A percentile compares a stretch with the other conserved stretches of the same genome.
These are phyloP conservation scores for Sporothrix luriei DNA, from an alignment of 2,329 filamentous ascomycete genomes.

Conservation along the genomic window DNA sequence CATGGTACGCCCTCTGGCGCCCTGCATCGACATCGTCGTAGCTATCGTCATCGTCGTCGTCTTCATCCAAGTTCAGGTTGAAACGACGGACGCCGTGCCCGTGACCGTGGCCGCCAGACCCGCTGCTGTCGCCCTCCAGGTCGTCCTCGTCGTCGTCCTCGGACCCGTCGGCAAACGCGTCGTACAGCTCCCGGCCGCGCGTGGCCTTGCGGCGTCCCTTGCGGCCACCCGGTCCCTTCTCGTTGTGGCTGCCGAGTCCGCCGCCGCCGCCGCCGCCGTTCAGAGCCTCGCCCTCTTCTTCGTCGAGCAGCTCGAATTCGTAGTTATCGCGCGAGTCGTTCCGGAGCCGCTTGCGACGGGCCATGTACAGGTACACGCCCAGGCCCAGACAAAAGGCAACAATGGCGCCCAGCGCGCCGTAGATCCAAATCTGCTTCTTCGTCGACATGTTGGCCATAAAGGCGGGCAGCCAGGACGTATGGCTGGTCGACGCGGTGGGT, in stretches of 20 bases:
- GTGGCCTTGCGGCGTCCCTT: conserved; percentile 51
- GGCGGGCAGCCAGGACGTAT: conserved; percentile 74
- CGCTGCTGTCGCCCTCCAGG: conserved; percentile 44
- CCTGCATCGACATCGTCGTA: conserved; percentile 45
- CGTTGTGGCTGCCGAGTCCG: conserved; percentile 34
- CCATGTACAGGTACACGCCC: conserved; percentile 78
- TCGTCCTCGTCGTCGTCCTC: conserved; percentile 68
- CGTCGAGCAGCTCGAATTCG: conserved; percentile 90
- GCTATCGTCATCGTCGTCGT: conserved; percentile 58
- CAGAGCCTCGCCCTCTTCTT: conserved; percentile 69
- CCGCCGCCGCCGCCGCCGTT: conserved; percentile 42
- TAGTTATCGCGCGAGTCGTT: conserved; percentile 80
- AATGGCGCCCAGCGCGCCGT: conserved; percentile 81
- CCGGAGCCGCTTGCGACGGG: conserved; percentile 73
- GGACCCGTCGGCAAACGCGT: conserved; percentile 90
- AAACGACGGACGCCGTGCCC: conserved; percentile 25
- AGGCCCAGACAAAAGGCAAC: conserved; percentile 78
- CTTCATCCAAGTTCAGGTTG: conserved; percentile 56
- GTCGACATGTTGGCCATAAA: conserved; percentile 87
- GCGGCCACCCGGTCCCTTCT: conserved; percentile 45
- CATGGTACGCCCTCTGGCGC: conserved; percentile 37
- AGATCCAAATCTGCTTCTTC: conserved; percentile 91
- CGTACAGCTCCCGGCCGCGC: conserved; percentile 87
- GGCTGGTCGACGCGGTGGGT: conserved; percentile 45
- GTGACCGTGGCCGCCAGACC: background rate